Conservation (phyloP, 2,329 filamentous ascomycete genomes). For the Monilinia laxa region DNA sequence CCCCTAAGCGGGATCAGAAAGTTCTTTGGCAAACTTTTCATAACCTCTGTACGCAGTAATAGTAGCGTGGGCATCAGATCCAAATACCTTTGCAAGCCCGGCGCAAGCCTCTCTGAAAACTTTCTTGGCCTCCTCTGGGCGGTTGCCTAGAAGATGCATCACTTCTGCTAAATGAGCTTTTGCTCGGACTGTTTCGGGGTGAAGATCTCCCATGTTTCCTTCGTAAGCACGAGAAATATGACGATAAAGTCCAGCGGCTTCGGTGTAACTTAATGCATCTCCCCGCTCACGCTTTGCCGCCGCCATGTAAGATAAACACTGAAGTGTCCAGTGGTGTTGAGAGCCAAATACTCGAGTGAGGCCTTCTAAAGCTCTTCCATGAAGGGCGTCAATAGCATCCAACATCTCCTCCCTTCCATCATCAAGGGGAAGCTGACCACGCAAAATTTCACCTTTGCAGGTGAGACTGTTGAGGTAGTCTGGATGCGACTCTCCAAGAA, state of each 20-base stretch:
- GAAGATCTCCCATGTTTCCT: slow-evolving; percentile 31
- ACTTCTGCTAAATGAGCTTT: slow-evolving; percentile 32
- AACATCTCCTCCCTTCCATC: slow-evolving; percentile 28
- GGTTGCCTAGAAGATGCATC: slow-evolving; percentile 26
- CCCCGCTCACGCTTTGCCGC: slow-evolving; percentile 32
- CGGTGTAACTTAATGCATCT: slow-evolving; percentile 26
- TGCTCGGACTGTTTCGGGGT: slow-evolving; percentile 34
- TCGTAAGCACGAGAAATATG: slow-evolving; percentile 30
- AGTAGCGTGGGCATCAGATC: slow-evolving; percentile 32
- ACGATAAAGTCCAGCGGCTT: slow-evolving; percentile 29
- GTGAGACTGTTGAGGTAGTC: slow-evolving; percentile 33
- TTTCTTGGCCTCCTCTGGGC: slow-evolving; percentile 31
- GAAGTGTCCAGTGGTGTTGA: slow-evolving; percentile 33
- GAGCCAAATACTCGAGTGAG: slow-evolving; percentile 32
- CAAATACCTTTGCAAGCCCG: slow-evolving; percentile 32
- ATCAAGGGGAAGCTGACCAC: slow-evolving; percentile 29
- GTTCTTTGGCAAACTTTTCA: slow-evolving; percentile 34
- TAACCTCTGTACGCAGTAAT: slow-evolving; percentile 32
- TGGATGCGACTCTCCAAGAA: slow-evolving; percentile 32
- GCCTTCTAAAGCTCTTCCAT: slow-evolving; percentile 30
- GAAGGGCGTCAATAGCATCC: slow-evolving; percentile 30
- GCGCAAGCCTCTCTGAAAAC: slow-evolving; percentile 34
- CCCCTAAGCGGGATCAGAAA: slow-evolving; percentile 20
- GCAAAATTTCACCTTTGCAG: slow-evolving; percentile 36
- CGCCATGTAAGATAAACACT: slow-evolving; percentile 32